phyloP scores from a whole-genome alignment of 78 protist species.

The Dictyostelium purpureum region DNA sequence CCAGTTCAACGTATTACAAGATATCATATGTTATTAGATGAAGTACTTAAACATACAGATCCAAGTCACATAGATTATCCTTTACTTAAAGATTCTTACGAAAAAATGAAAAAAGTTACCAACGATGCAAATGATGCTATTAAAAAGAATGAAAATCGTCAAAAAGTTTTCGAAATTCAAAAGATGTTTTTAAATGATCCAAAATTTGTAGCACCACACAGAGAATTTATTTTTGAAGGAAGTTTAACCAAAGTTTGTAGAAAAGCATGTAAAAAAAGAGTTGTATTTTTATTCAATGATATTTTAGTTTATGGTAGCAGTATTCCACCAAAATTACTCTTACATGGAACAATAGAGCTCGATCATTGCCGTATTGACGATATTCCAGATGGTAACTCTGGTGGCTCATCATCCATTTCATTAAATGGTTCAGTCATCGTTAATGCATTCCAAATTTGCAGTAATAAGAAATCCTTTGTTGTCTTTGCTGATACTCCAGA shows the following conservation, averaged over 20 bases:
- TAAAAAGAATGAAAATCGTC: slow-evolving; percentile 62
- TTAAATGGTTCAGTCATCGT: slow-evolving; percentile 18
- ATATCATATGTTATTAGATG: slow-evolving; percentile 79
- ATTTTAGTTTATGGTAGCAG: slow-evolving; percentile 45
- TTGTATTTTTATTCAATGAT: slow-evolving; percentile 68
- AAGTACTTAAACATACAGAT: slow-evolving; percentile 75
- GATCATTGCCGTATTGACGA: slow-evolving; percentile 72
- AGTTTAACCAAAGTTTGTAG: slow-evolving; percentile 63
- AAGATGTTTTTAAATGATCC: slow-evolving; percentile 62
- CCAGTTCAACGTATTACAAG: slow-evolving; percentile 83
- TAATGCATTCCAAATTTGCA: slow-evolving; percentile 70
- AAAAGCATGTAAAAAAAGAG: slow-evolving; percentile 76
- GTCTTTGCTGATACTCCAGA: slow-evolving; percentile 64
- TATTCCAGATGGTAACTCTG: slow-evolving; percentile 71
- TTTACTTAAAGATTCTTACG: slow-evolving; percentile 4
- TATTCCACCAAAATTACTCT: slow-evolving; percentile 60
- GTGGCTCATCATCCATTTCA: slow-evolving; percentile 36
- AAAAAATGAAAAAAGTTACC: slow-evolving; percentile 62
- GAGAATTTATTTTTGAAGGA: slow-evolving; percentile 71
- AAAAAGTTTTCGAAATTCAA: slow-evolving; percentile 67
- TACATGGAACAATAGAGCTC: slow-evolving; percentile 58
- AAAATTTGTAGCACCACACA: slow-evolving; percentile 68
- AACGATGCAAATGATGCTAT: slow-evolving; percentile 67
- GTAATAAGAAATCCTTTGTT: slow-evolving; percentile 64
- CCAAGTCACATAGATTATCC: slow-evolving; percentile 54